phyloP scores from a whole-genome alignment of 2,329 filamentous ascomycete genomes.

The Fusarium transvaalense region DNA sequence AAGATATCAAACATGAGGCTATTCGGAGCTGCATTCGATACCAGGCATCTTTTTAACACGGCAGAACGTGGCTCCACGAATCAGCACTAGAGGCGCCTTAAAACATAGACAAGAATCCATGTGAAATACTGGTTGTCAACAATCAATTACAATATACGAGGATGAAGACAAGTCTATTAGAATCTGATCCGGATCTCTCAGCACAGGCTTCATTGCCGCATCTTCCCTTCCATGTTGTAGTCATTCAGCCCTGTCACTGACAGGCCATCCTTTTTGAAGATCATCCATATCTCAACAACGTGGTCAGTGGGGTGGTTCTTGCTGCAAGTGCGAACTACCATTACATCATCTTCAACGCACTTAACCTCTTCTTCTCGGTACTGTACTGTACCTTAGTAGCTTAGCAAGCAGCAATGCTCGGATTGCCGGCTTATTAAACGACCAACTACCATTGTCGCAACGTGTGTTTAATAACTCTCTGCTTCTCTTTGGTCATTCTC shows the following conservation, averaged over 20 bases:
- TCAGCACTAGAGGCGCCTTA: neutral
- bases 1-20: slow-evolving; percentile 8
- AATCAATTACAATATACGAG: neutral
- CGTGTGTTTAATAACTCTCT: neutral
- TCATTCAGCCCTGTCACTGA: slow-evolving; percentile 3
- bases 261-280: slow-evolving; percentile 17
- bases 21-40: neutral
- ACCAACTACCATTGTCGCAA: neutral
- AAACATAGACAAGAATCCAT: neutral
- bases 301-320: slow-evolving; percentile 44
- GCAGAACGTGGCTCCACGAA: neutral
- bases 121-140: neutral
- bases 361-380: slow-evolving; percentile 9
- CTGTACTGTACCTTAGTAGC: too few species aligned
- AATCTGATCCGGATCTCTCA: neutral
- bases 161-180: neutral
- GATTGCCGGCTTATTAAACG: neutral
- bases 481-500: neutral
- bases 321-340: slow-evolving; percentile 20
- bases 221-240: neutral
- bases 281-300: slow-evolving; percentile 21
- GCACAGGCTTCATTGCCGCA: neutral
- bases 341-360: slow-evolving; percentile 42
- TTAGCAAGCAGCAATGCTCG: slow-evolving; percentile 29
- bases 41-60: neutral